A percentile compares a stretch with the other conserved stretches of the same genome.
Conservation (phyloP, 2,329 filamentous ascomycete species). For the Xylaria sp. region DNA sequence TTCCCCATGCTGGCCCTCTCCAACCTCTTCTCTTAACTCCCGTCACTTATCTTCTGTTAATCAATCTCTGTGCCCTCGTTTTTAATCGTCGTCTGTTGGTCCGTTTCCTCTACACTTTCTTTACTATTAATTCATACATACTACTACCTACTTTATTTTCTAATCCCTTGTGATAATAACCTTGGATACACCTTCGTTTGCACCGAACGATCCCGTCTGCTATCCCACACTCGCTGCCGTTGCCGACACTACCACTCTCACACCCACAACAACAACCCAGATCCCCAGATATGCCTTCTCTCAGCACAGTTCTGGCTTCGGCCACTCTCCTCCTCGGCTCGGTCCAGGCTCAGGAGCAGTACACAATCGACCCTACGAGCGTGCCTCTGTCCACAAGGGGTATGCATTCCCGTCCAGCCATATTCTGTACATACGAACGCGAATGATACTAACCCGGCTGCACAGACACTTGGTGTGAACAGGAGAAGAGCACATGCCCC, state of each 20-base stretch:
- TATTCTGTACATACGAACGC: neutral
- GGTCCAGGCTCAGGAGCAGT: slow-evolving; percentile 47
- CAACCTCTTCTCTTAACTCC: slow-evolving; percentile 12
- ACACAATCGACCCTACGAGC: slow-evolving; percentile 55
- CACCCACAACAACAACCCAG: neutral
- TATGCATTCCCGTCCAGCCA: slow-evolving; percentile 35
- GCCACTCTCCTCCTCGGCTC: slow-evolving; percentile 48
- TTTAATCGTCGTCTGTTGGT: slow-evolving; percentile 11
- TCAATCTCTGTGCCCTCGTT: slow-evolving; percentile 12
- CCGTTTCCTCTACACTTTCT: slow-evolving; percentile 6
- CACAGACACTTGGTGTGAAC: slow-evolving; percentile 56
- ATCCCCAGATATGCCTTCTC: slow-evolving; percentile 44
- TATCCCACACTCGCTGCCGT: neutral
- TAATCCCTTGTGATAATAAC: slow-evolving; percentile 11
- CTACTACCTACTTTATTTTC: neutral
- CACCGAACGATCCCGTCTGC: neutral
- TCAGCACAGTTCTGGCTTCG: slow-evolving; percentile 50
- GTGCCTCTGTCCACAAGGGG: slow-evolving; percentile 50
- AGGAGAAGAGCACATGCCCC: slow-evolving; percentile 60
- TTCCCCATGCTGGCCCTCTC: slow-evolving; percentile 2
- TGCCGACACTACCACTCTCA: too few relatives aligned
- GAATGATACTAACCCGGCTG: slow-evolving; percentile 16
- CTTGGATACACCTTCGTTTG: slow-evolving; percentile 7
- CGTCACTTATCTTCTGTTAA: slow-evolving; percentile 4
- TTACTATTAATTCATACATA: slow-evolving; percentile 3